These are phyloP conservation scores for Pistacia vera DNA, from an alignment of 345 rosid species.

Conservation along the genomic window DNA sequence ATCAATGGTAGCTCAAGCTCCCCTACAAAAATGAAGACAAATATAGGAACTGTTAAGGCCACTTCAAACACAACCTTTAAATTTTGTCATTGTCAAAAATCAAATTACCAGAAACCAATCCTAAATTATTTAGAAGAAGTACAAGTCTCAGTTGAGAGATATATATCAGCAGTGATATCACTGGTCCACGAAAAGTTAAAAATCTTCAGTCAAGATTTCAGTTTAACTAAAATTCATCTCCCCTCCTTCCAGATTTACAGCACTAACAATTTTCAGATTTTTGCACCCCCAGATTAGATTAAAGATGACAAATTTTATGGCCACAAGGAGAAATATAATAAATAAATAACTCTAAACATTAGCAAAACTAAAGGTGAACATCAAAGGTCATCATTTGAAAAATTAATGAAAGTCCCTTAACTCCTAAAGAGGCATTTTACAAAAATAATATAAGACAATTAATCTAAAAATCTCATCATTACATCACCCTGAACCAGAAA, in stretches of 20 bases:
- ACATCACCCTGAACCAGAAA: no score
- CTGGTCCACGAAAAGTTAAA: not conserved
- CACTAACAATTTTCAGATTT: not conserved
- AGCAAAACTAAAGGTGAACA: not conserved
- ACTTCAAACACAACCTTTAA: not conserved
- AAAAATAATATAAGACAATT: not conserved
- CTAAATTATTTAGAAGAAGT: not conserved
- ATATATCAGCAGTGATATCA: not conserved
- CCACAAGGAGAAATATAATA: not conserved
- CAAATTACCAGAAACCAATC: not conserved
- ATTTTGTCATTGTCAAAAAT: no score
- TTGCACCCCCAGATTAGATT: not conserved
- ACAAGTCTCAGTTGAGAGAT: not conserved
- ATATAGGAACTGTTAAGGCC: not conserved
- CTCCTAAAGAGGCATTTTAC: not conserved
- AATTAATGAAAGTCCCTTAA: not conserved
- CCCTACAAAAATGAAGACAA: constrained; percentile 40
- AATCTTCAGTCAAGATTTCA: not conserved
- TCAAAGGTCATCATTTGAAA: not conserved
- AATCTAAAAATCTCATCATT: not conserved
- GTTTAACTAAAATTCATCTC: not conserved
- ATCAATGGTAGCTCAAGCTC: constrained; percentile 89
- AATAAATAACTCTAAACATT: not conserved
- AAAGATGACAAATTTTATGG: no score
- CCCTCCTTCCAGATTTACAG: not conserved